Percentiles rank a stretch among this genome's conserved stretches.
Evolutionary conservation across 1,284 basidiomycete species (phyloP).

Genomic region (Polyporus tsugae): DNA sequence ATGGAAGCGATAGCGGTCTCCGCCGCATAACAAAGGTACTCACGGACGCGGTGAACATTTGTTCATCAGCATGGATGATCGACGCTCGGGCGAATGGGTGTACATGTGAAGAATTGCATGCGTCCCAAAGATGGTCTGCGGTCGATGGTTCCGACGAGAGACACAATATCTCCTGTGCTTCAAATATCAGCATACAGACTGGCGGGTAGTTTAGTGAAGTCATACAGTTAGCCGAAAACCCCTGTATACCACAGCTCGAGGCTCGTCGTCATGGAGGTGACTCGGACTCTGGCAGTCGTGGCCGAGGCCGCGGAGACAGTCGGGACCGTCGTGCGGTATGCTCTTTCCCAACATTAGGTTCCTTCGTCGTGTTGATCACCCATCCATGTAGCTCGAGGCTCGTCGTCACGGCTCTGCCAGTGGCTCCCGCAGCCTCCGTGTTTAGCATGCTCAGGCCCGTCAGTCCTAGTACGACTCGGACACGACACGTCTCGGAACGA

Average conservation of each 20-base stretch:
- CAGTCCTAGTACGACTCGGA: background rate
- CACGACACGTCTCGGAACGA: slow-evolving; percentile 15
- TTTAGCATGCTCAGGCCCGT: background rate
- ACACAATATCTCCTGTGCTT: no score
- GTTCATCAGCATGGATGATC: no score
- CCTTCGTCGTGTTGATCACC: background rate
- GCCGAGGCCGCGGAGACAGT: slow-evolving; percentile 24
- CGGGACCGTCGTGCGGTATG: slow-evolving; percentile 13
- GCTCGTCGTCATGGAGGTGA: slow-evolving; percentile 24
- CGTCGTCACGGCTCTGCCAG: slow-evolving; percentile 21
- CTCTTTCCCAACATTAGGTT: background rate
- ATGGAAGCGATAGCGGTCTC: no score
- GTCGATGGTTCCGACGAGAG: no score
- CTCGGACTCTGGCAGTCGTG: slow-evolving; percentile 29
- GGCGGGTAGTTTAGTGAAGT: no score
- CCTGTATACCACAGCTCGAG: slow-evolving; percentile 4
- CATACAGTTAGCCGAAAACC: no score
- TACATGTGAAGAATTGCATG: no score
- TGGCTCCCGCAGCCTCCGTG: slow-evolving; percentile 25
- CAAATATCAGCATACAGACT: no score
- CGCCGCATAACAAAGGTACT: no score
- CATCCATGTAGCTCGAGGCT: slow-evolving; percentile 9
- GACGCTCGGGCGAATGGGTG: no score
- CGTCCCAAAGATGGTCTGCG: no score
- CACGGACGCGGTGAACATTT: no score